Conservation (phyloP, 257 asterid genomes). For the Leonotis leonurus region DNA sequence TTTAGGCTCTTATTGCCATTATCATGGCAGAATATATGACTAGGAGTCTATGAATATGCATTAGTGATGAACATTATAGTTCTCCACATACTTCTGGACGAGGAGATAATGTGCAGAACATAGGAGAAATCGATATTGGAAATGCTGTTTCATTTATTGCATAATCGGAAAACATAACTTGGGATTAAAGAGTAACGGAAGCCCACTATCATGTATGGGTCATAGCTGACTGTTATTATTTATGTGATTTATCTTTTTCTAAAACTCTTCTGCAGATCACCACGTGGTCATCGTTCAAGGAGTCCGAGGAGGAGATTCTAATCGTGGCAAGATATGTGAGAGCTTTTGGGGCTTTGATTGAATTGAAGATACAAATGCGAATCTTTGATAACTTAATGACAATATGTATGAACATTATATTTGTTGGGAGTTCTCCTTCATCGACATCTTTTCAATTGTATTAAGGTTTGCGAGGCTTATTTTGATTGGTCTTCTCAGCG, state of each 20-base stretch:
- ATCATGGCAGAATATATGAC: background rate
- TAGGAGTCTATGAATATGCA: background rate
- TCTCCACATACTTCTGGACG: background rate
- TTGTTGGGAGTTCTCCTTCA: constrained; percentile 4
- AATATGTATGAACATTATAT: constrained; percentile 14
- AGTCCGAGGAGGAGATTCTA: constrained; percentile 86
- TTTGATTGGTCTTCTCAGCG: background rate
- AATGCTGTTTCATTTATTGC: background rate
- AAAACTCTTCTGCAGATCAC: constrained; percentile 50
- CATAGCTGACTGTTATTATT: background rate
- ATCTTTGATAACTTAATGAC: constrained; percentile 15
- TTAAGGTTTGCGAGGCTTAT: constrained; percentile 11
- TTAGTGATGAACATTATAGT: background rate
- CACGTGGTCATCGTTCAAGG: constrained; percentile 81
- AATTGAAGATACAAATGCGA: constrained; percentile 24
- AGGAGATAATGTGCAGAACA: background rate
- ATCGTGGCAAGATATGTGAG: constrained; percentile 6
- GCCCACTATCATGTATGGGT: background rate
- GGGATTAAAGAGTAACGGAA: background rate
- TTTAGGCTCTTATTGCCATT: background rate
- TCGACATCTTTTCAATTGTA: background rate
- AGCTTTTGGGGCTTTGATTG: constrained; percentile 15
- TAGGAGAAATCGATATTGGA: background rate
- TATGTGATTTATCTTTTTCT: background rate
- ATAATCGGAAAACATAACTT: background rate